Evolutionary conservation across 164 flowering plant species (phyloP), one percentile per base, ranked within the genome.

Genomic region (Paratinospora sagittata): DNA sequence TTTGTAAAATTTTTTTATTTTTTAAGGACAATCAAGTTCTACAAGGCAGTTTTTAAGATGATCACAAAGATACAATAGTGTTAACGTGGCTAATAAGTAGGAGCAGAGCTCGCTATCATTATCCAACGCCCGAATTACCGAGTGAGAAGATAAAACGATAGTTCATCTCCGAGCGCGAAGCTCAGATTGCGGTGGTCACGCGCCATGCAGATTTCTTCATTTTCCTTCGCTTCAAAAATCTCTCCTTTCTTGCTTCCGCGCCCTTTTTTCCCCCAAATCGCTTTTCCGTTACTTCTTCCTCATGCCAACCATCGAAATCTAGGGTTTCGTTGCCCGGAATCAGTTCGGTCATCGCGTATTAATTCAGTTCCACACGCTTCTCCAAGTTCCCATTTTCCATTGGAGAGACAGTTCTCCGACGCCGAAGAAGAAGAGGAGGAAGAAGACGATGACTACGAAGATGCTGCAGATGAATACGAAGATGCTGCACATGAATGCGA

Each of bases 401-500:
- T 58, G 36, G n/a, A 36, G n/a, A 69, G 27, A 68, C 36, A 52
- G 3, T 34, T n/a, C 49, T 34, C 23, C 7, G 45, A 55, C 27
- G 49, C 16, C 16, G 72, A 57, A 21, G 72, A 33, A 11, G 64
- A 69, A 3, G 72, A 58, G 30, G 64, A 69, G 0, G 71, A 57
- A 34, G 82, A 80, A 0, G 84, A 77, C 0, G 89, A 82, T 3
- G 87, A 80, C 2, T 2, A 30, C 3, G 34, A 30, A 27, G 65
- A 64, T 1, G 89, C 2, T 4, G n/a, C n/a, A 1, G 47, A 79
- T 24, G 84, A 81, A 2, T 78, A 77, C 36, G 74, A 69, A 3
- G 85, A 74, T 19, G 78, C 69, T 34, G 75, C 72, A 5, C 82
- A 72, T 27, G 81, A 78, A 43, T 78, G 77, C 55, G 79, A 74